These are phyloP conservation scores for Harrya chromipes DNA, from an alignment of 768 basidiomycete genomes.

Conservation along the genomic window DNA sequence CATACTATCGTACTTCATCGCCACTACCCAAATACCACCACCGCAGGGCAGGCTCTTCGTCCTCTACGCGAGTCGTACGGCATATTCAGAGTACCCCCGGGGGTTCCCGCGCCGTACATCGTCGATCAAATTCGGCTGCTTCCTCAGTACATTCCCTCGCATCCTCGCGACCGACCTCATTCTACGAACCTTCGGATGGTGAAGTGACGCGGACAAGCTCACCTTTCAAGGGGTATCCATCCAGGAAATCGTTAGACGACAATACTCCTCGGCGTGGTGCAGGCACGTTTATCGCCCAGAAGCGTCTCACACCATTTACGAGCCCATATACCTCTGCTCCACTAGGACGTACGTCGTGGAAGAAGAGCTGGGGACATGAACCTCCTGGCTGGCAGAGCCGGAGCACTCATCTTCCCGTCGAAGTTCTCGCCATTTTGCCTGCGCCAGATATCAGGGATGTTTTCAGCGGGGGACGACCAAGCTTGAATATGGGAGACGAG, in stretches of 20 bases:
- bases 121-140: constrained; percentile 70
- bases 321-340: constrained; percentile 49
- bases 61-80: constrained; percentile 77
- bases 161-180: constrained; percentile 76
- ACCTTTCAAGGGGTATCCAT: constrained; percentile 51
- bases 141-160: constrained; percentile 75
- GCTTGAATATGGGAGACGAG: constrained; percentile 65
- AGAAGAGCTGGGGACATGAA: constrained; percentile 85
- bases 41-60: constrained; percentile 74
- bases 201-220: constrained; percentile 64
- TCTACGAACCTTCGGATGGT: constrained; percentile 69
- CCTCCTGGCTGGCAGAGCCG: constrained; percentile 82
- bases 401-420: constrained; percentile 62
- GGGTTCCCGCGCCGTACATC: constrained; percentile 48
- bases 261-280: constrained; percentile 37
- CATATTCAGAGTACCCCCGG: constrained; percentile 46
- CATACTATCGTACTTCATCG: constrained; percentile 62
- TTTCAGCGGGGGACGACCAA: constrained; percentile 60
- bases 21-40: constrained; percentile 76
- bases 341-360: constrained; percentile 75
- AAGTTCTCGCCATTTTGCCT: constrained; percentile 72
- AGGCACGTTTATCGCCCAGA: constrained; percentile 79
- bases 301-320: constrained; percentile 69
- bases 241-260: constrained; percentile 49
- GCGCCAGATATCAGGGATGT: constrained; percentile 64